These are phyloP conservation scores for Salvia hispanica DNA, from an alignment of 257 asterid genomes.

Conservation along the genomic window DNA sequence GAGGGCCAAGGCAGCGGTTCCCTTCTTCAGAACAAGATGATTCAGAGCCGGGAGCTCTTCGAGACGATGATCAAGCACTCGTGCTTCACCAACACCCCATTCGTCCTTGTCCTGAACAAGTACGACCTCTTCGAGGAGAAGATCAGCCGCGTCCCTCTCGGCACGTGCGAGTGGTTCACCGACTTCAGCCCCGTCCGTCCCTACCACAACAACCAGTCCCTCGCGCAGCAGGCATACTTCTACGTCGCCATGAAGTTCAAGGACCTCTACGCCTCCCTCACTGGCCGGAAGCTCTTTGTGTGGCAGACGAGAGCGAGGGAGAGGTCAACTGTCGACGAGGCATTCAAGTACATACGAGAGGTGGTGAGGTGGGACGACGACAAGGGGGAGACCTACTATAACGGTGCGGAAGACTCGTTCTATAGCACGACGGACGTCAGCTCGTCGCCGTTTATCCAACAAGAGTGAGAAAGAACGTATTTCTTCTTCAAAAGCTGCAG, in stretches of 20 bases:
- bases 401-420: slow-evolving; percentile 72
- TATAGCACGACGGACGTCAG: slow-evolving; percentile 92
- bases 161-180: slow-evolving; percentile 78
- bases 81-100: slow-evolving; percentile 78
- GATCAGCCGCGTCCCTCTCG: slow-evolving; percentile 58
- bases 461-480: slow-evolving; percentile 34
- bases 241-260: slow-evolving; percentile 92
- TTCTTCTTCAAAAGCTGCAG: slow-evolving; percentile 24
- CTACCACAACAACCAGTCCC: slow-evolving; percentile 65
- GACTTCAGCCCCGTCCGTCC: slow-evolving; percentile 77
- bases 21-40: slow-evolving; percentile 77
- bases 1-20: slow-evolving; percentile 40
- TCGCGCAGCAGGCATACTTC: slow-evolving; percentile 88
- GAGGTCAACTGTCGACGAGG: slow-evolving; percentile 72
- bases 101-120: slow-evolving; percentile 78
- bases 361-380: slow-evolving; percentile 93
- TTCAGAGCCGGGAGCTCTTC: slow-evolving; percentile 71
- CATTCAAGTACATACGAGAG: slow-evolving; percentile 79
- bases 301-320: slow-evolving; percentile 90
- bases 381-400: slow-evolving; percentile 60
- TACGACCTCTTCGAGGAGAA: slow-evolving; percentile 86
- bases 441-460: slow-evolving; percentile 53
- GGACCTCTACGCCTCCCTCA: slow-evolving; percentile 69
- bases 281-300: slow-evolving; percentile 73
- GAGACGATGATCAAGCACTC: slow-evolving; percentile 73